phyloP scores from a whole-genome alignment of 2,329 filamentous ascomycete genomes.

The Thielaviopsis ethacetica region DNA sequence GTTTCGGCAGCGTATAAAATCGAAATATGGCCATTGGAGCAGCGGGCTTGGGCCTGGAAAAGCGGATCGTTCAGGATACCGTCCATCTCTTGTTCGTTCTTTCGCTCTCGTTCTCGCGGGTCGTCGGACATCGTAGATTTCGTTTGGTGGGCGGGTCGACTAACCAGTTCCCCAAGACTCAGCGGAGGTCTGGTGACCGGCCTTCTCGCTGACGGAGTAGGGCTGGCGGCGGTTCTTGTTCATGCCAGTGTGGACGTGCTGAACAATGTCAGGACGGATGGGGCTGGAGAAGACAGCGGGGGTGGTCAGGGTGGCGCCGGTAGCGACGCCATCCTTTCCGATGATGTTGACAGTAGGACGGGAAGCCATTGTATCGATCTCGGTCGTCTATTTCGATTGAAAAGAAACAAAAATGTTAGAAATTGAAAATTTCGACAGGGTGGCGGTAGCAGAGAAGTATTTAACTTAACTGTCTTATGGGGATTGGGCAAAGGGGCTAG shows the following conservation, averaged over 20 bases:
- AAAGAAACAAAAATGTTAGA: constrained; percentile 5
- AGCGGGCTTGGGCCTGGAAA: no score
- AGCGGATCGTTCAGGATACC: no score
- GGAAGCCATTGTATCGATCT: constrained; percentile 61
- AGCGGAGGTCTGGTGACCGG: constrained; percentile 98
- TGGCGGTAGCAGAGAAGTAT: not conserved
- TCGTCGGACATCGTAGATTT: not conserved
- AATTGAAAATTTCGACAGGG: not conserved
- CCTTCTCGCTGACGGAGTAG: constrained; percentile 99
- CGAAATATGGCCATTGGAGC: no score
- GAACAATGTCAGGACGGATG: constrained; percentile 98
- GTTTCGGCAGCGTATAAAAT: not conserved
- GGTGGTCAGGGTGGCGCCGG: constrained; percentile 76
- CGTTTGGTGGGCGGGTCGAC: constrained; percentile 22
- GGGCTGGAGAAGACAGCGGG: constrained; percentile 94
- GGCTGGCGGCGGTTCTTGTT: constrained; percentile 99
- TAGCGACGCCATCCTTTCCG: constrained; percentile 86
- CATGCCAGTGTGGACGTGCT: constrained; percentile 97
- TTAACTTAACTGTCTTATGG: not conserved
- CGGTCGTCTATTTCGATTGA: constrained; percentile 17
- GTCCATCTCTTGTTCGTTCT: not conserved
- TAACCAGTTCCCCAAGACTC: constrained; percentile 99
- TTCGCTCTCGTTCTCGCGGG: not conserved
- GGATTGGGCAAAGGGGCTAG: not conserved
- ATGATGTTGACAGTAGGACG: constrained; percentile 96